Evolutionary conservation across 1,284 basidiomycete genomes (phyloP), one percentile per base, ranked within the genome.

Genomic region (Pseudozyma thailandica): DNA sequence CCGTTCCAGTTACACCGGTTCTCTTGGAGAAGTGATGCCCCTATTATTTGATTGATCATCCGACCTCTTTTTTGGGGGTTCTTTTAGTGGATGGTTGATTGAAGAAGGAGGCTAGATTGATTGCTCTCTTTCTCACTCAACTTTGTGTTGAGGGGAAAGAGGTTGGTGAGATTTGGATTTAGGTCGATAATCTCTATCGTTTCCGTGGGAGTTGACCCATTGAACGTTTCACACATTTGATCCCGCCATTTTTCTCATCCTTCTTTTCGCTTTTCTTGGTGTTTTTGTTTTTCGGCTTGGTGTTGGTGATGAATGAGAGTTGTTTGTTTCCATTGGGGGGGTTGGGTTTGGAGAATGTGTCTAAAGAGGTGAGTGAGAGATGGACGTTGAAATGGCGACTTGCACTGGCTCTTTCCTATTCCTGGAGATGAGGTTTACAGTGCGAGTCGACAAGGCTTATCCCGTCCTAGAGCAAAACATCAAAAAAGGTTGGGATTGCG

Each of bases 31-130:
- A 15, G 30, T 7, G 8, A 12, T 43, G 64, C 72, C 76, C 76
- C 76, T 71, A 63, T 64, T 76, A 76, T 78, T 78, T 78, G 76
- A 76, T 78, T 68, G 74, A 51, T 45, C 61, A 66, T 71, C n/a
- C n/a, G n/a, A n/a, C n/a, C n/a, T n/a, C n/a, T n/a, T n/a, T n/a
- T n/a, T n/a, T n/a, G n/a, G n/a, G n/a, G n/a, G n/a, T n/a, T 55
- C 37, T 26, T 44, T 39, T 54, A 37, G 68, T 78, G 76, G 72
- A 74, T 74, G 57, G 53, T 65, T 57, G 74, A 78, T 78, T 78
- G 76, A 78, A 78, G 74, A 55, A 48, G 75, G 72, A 44, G 76
- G 76, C 76, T 56, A 78, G 50, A 76, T 69, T 13, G 37, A 63
- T 33, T 20, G n/a, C n/a, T n/a, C n/a, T n/a, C n/a, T n/a, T n/a